phyloP scores from a whole-genome alignment of 2,329 filamentous ascomycete genomes.

The Chlorencoelia australis region DNA sequence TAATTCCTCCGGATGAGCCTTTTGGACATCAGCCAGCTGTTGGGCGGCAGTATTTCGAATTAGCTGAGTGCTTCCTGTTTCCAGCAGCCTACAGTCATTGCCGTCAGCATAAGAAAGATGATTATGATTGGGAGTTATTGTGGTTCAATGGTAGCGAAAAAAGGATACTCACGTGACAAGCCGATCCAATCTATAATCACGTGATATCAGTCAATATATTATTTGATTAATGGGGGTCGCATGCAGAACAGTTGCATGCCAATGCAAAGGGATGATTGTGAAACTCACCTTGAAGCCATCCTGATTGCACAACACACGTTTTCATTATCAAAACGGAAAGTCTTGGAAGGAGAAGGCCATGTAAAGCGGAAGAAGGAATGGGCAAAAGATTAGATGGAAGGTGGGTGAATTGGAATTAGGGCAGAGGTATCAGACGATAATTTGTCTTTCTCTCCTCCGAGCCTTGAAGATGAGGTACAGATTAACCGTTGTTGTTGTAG shows the following conservation, averaged over 20 bases:
- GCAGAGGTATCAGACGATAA: neutral
- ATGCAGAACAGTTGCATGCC: constrained; percentile 1
- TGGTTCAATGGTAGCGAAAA: too few species aligned
- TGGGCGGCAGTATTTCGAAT: constrained; percentile 96
- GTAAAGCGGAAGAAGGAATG: neutral
- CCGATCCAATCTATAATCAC: constrained; percentile 58
- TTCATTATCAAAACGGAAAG: constrained; percentile 18
- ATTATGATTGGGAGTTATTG: neutral
- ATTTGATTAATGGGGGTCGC: constrained; percentile 1
- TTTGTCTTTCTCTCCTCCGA: too few species aligned
- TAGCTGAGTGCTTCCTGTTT: constrained; percentile 91
- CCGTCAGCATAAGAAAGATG: constrained; percentile 10
- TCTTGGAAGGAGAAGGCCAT: constrained; percentile 10
- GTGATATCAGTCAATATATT: constrained; percentile 17
- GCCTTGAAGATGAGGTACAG: too few species aligned
- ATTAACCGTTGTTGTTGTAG: too few species aligned
- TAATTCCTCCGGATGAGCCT: constrained; percentile 92
- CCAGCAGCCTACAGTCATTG: constrained; percentile 62
- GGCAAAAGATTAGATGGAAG: neutral
- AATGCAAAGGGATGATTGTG: neutral
- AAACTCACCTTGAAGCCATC: constrained; percentile 29
- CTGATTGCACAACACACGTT: constrained; percentile 16
- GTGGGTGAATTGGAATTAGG: neutral
- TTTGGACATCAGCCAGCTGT: constrained; percentile 95
- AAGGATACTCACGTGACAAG: constrained; percentile 68